Percentiles rank a stretch among this genome's conserved stretches.
Evolutionary conservation across 805 yeast species (phyloP).

Genomic region (Lipomyces sp.): DNA sequence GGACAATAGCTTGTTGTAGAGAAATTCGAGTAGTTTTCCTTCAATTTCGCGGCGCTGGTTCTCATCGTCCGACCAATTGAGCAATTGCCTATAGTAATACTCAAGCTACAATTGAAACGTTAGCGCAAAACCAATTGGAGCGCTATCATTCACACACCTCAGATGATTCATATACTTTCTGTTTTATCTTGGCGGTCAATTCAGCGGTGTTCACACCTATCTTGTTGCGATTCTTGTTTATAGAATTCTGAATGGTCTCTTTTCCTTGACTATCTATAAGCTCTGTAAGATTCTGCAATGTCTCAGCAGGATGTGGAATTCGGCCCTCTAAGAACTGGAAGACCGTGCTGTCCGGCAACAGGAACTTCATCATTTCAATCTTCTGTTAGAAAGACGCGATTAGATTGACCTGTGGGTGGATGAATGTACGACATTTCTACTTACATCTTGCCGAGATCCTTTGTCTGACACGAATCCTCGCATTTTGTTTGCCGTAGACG

Average conservation of each 20-base stretch:
- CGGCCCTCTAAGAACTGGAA: constrained; percentile 42
- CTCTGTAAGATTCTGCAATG: constrained; percentile 39
- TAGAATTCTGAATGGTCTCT: constrained; percentile 36
- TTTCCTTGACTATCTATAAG: constrained; percentile 48
- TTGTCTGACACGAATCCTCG: constrained; percentile 28
- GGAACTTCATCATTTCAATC: constrained; percentile 32
- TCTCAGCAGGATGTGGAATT: constrained; percentile 40
- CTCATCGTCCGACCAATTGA: constrained; percentile 68
- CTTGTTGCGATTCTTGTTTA: constrained; percentile 40
- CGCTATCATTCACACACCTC: constrained; percentile 27
- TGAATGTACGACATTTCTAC: constrained; percentile 5
- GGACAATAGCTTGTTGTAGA: constrained; percentile 57
- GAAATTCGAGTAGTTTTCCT: constrained; percentile 61
- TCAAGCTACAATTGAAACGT: constrained; percentile 47
- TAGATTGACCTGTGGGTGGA: not conserved
- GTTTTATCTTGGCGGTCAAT: constrained; percentile 46
- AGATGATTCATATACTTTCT: constrained; percentile 58
- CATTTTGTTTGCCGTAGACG: constrained; percentile 36
- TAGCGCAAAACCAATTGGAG: not conserved
- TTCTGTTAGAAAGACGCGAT: constrained; percentile 10
- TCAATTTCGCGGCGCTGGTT: constrained; percentile 62
- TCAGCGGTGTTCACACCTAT: constrained; percentile 38
- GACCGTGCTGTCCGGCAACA: constrained; percentile 44
- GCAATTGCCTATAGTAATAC: constrained; percentile 56
- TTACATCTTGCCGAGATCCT: constrained; percentile 35